Conservation (phyloP, 2,329 filamentous ascomycete genomes). For the Aspergillus pseudoterreus region DNA sequence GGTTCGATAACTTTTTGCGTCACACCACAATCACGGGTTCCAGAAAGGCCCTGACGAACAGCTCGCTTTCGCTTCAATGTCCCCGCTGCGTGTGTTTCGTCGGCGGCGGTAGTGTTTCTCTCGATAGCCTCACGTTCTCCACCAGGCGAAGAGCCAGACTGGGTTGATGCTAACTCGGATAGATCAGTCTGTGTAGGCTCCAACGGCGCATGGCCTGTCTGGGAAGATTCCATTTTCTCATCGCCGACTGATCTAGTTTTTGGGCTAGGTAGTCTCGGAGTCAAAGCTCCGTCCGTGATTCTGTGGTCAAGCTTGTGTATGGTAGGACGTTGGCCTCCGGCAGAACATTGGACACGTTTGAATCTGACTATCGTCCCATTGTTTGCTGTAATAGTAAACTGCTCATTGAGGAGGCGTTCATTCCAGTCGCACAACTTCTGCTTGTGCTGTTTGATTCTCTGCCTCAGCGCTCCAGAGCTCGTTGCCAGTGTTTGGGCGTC, state of each 20-base stretch:
- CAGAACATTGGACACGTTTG: constrained; percentile 14
- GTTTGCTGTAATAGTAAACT: constrained; percentile 26
- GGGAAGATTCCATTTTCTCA: background rate
- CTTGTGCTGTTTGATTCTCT: constrained; percentile 31
- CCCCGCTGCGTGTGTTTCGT: background rate
- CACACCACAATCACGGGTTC: background rate
- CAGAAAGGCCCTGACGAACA: background rate
- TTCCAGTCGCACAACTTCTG: constrained; percentile 29
- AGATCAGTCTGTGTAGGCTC: background rate
- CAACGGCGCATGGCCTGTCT: background rate
- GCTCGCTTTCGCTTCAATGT: constrained; percentile 22
- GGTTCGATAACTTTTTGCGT: constrained; percentile 9
- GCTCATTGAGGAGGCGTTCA: constrained; percentile 23
- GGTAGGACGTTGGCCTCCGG: too few species aligned
- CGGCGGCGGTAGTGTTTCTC: background rate
- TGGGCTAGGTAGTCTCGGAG: background rate
- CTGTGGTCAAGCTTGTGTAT: background rate
- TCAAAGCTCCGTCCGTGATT: background rate
- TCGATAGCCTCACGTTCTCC: background rate
- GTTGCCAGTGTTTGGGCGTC: constrained; percentile 25
- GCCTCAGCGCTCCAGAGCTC: constrained; percentile 26
- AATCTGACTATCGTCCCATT: constrained; percentile 26
- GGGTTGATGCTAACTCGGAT: constrained; percentile 14
- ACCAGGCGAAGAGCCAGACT: constrained; percentile 11
- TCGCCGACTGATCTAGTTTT: background rate